phyloP scores from a whole-genome alignment of 805 yeast species.

The Saturnispora halmiae region DNA sequence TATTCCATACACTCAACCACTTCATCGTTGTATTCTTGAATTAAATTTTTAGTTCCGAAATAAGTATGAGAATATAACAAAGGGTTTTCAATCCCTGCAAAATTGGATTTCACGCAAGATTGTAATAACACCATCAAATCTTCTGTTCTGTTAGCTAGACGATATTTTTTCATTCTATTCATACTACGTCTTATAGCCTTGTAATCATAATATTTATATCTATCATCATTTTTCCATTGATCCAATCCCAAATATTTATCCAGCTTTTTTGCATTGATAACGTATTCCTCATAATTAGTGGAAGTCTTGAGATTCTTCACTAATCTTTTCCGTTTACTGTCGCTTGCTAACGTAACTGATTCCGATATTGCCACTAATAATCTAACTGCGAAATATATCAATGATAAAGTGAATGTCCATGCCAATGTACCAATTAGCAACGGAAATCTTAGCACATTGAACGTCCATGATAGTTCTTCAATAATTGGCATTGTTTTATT shows the following conservation, averaged over 20 bases:
- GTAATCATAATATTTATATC: conserved; percentile 61
- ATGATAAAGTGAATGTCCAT: conserved; percentile 47
- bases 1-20: conserved; percentile 40
- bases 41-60: conserved; percentile 60
- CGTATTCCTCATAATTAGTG: conserved; percentile 52
- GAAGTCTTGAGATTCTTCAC: conserved; percentile 43
- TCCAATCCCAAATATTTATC: conserved; percentile 53
- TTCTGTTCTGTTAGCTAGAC: conserved; percentile 29
- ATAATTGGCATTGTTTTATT: conserved; percentile 15
- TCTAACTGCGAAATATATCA: conserved; percentile 44
- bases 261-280: conserved; percentile 43
- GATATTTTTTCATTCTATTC: conserved; percentile 31
- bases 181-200: conserved; percentile 45
- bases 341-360: conserved; percentile 43
- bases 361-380: conserved; percentile 57
- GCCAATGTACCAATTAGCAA: conserved; percentile 39
- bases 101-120: conserved; percentile 60
- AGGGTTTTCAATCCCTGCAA: conserved; percentile 72
- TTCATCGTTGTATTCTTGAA: conserved; percentile 45
- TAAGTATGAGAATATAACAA: conserved; percentile 63
- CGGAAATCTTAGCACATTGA: conserved; percentile 56
- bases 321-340: conserved; percentile 44
- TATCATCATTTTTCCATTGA: conserved; percentile 53
- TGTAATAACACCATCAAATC: conserved; percentile 50
- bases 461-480: conserved; percentile 27